Percentiles rank a stretch among this genome's conserved stretches.
Evolutionary conservation across 163 green algal species (phyloP).

Genomic region (Trebouxia gelatinosa): DNA sequence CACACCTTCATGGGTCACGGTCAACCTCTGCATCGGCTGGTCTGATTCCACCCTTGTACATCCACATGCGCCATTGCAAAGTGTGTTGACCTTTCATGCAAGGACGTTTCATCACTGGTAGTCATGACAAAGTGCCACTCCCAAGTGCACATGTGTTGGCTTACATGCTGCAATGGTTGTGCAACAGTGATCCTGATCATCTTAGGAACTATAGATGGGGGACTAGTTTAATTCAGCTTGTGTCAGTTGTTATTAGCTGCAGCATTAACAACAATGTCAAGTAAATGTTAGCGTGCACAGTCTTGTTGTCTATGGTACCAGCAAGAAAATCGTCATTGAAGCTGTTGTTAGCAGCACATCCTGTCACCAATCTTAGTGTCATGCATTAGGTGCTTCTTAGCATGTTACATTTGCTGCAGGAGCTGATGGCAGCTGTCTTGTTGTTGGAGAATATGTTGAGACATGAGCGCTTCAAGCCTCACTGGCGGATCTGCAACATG

Average conservation of each 20-base stretch:
- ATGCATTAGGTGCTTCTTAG: neutral
- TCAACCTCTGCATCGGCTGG: too few species aligned
- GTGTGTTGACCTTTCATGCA: neutral
- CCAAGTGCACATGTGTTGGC: neutral
- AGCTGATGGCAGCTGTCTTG: slow-evolving; percentile 34
- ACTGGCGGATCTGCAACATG: slow-evolving; percentile 42
- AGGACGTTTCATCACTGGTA: neutral
- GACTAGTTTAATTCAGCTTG: too few species aligned
- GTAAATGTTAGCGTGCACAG: too few species aligned
- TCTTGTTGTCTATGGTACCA: too few species aligned
- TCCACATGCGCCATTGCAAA: neutral
- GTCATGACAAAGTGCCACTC: neutral
- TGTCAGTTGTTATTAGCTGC: neutral
- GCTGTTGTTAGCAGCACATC: neutral
- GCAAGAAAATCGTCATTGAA: neutral
- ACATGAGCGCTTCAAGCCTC: slow-evolving; percentile 40
- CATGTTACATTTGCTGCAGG: neutral
- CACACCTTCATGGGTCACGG: too few species aligned
- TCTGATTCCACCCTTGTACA: neutral
- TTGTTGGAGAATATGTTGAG: slow-evolving; percentile 38
- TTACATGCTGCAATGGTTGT: too few species aligned
- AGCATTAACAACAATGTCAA: neutral
- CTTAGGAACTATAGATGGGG: too few species aligned
- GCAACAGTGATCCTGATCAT: too few species aligned
- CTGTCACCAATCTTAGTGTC: neutral